phyloP scores from a whole-genome alignment of 1,284 basidiomycete genomes.

The Trichosporon sp. region DNA sequence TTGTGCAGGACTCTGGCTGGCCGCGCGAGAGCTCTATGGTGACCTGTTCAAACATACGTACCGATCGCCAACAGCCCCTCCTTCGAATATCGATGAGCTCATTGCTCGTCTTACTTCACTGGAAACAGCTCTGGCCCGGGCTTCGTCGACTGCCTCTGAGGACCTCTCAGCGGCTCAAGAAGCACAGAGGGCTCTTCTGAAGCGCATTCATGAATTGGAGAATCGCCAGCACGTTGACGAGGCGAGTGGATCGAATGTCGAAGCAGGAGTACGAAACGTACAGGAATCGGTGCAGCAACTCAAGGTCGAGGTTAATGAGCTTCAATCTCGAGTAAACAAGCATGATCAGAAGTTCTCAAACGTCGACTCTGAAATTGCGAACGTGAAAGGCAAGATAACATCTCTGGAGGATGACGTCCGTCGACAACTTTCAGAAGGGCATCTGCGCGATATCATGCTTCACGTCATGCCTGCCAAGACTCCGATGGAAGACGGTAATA shows the following conservation, averaged over 20 bases:
- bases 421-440: not conserved
- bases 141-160: conserved; percentile 27
- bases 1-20: not conserved
- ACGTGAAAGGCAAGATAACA: not conserved
- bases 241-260: not conserved
- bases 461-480: not conserved
- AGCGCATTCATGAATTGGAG: not conserved
- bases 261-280: not conserved
- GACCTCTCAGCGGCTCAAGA: conserved; percentile 5
- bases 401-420: conserved; percentile 22
- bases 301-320: not conserved
- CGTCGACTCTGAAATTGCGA: not conserved
- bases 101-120: conserved; percentile 56
- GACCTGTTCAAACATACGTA: conserved; percentile 11
- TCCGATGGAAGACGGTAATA: not conserved
- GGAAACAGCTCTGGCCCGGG: conserved; percentile 38
- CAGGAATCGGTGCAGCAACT: not conserved
- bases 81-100: conserved; percentile 64
- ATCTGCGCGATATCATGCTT: not conserved
- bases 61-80: conserved; percentile 55
- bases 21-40: not conserved
- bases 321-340: not conserved
- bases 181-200: not conserved
- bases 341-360: not conserved
- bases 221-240: not conserved